Evolutionary conservation across 352 stramenopile genomes (phyloP).

Genomic region (Phytophthora sp.): DNA sequence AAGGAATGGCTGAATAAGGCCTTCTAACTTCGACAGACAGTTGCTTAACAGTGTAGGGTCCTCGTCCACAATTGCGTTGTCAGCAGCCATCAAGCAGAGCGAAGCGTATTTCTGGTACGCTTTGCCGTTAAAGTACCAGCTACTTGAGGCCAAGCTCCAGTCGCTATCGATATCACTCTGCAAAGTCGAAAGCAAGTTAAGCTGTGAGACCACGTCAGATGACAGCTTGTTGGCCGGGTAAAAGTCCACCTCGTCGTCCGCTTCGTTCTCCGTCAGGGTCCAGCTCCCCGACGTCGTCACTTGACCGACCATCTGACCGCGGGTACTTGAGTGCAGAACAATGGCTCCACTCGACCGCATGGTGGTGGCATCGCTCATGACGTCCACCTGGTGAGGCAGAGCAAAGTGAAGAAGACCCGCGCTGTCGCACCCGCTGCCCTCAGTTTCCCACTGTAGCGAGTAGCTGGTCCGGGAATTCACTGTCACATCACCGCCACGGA

Average conservation of each 20-base stretch:
- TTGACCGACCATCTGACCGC: slow-evolving; percentile 61
- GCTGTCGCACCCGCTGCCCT: slow-evolving; percentile 53
- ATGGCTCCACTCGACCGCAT: slow-evolving; percentile 41
- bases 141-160: slow-evolving; percentile 54
- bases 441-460: slow-evolving; percentile 67
- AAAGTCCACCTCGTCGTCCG: slow-evolving; percentile 61
- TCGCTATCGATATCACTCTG: slow-evolving; percentile 61
- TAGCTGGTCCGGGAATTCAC: slow-evolving; percentile 66
- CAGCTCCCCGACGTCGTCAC: slow-evolving; percentile 53
- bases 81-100: slow-evolving; percentile 72
- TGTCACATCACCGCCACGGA: slow-evolving; percentile 54
- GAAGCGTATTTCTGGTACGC: slow-evolving; percentile 84
- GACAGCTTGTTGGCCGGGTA: slow-evolving; percentile 54
- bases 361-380: slow-evolving; percentile 32
- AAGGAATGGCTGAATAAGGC: slow-evolving; percentile 63
- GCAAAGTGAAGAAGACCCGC: slow-evolving; percentile 74
- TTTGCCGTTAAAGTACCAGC: slow-evolving; percentile 85
- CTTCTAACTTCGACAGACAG: slow-evolving; percentile 68
- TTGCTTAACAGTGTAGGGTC: slow-evolving; percentile 57
- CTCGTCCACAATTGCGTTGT: slow-evolving; percentile 51
- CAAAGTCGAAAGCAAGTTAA: slow-evolving; percentile 50
- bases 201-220: slow-evolving; percentile 40
- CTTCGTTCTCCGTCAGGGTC: slow-evolving; percentile 58
- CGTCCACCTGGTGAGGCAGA: slow-evolving; percentile 67
- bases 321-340: slow-evolving; percentile 59